Percentiles rank a stretch among this genome's conserved stretches.
These are phyloP conservation scores for Candida ponderosae DNA, from an alignment of 805 yeast species.

Conservation along the genomic window DNA sequence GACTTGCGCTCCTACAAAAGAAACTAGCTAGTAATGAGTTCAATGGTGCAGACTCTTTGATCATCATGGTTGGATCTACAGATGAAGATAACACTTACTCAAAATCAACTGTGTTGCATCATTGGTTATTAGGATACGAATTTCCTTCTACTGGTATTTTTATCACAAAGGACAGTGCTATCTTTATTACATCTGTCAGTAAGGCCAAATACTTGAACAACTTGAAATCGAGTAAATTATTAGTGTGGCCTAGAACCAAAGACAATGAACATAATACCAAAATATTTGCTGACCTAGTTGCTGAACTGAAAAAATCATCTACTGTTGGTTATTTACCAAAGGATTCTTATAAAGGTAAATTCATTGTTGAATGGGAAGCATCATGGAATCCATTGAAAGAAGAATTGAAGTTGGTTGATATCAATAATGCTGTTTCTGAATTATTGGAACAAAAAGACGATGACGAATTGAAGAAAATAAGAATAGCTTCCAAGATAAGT, in stretches of 20 bases:
- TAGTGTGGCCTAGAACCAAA: conserved; percentile 71
- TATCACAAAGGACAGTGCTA: conserved; percentile 49
- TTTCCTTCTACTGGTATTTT: conserved; percentile 85
- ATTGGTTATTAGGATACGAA: conserved; percentile 91
- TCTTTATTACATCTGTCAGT: conserved; percentile 71
- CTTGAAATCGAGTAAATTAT: conserved; percentile 39
- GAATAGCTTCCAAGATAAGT: conserved; percentile 70
- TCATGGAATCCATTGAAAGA: conserved; percentile 29
- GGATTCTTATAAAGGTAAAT: conserved; percentile 78
- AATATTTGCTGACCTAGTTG: conserved; percentile 50
- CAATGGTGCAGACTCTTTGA: conserved; percentile 38
- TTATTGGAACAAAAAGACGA: conserved; percentile 72
- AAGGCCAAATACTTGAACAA: conserved; percentile 75
- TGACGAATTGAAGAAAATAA: conserved; percentile 58
- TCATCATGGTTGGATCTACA: conserved; percentile 75
- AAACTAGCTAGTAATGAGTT: conserved; percentile 20
- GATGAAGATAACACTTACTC: conserved; percentile 87
- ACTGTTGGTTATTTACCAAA: conserved; percentile 63
- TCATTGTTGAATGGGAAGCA: conserved; percentile 71
- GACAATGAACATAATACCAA: conserved; percentile 69
- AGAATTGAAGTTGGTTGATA: conserved; percentile 41
- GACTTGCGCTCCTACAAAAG: conserved; percentile 38
- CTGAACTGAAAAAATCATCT: conserved; percentile 33
- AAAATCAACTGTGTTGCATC: conserved; percentile 78
- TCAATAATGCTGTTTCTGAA: conserved; percentile 42